Evolutionary conservation across 345 rosid genomes (phyloP), one percentile per base, ranked within the genome.

Genomic region (Murraya koenigii): DNA sequence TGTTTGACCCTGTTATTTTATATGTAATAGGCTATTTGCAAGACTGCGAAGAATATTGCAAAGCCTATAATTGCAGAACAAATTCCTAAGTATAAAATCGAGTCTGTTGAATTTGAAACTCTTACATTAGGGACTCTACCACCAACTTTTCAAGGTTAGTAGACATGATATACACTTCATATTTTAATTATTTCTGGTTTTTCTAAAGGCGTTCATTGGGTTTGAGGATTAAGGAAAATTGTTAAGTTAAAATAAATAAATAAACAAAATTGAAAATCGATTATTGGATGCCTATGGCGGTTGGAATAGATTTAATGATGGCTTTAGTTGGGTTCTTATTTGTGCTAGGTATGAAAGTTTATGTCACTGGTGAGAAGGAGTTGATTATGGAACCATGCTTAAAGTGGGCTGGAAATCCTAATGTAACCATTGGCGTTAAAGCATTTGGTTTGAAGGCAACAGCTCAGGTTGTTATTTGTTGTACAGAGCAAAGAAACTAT

Each of bases 371-470:
- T 47, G 99, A 96, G 90, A 96, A 96, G 79, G 98, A 96, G 89
- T 75, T 94, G 85, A 96, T 96, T 26, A 94, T 92, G 99, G 97
- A 96, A 75, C 98, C 99, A 23, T 85, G 81, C 79, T 23, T 94
- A 68, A 96, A 94, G 82, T 96, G 97, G 98, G 99, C 97, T 36
- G 99, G 87, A 79, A 96, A 96, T 84, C 97, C 99, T 63, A 87
- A 96, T 72, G 73, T 96, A 74, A 86, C 84, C 38, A 75, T 94
- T 80, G 94, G 89, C 74, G 87, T 91, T 74, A 96, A 88, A 83
- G 99, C 99, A 65, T 96, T 89, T 84, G 98, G 97, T 26, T 82
- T 96, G 83, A 96, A 89, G 82, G 97, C 97, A 81, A 94, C 97
- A 39, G 94, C 80, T 76, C 99, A 96, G 99, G 99, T 93, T 75